Evolutionary conservation across 495 filamentous ascomycete species (phyloP), one percentile per base, ranked within the genome.

Genomic region (Xylona heveae): DNA sequence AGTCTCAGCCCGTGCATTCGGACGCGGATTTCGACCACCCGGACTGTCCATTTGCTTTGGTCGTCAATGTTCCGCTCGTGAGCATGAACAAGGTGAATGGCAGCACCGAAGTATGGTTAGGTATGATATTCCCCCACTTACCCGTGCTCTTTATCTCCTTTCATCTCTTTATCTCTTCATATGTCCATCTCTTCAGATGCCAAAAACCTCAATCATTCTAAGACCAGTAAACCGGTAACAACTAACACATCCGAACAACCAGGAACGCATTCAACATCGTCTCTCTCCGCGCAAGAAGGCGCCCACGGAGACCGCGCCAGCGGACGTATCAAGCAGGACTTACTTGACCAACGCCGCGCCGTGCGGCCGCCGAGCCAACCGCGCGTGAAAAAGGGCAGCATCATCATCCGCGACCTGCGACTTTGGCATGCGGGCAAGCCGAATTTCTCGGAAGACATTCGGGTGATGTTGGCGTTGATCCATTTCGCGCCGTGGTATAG

Each of bases 361-460:
- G 40, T 49, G 4, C 39, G 55, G 13, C 50, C 58, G 3, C 65
- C 64, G 2, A 44, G 50, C 15, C 66, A 71, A 41, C 60, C 60
- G 0, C 34, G 43, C 3, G 50, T 66, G 1, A 52, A 54, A 16
- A 68, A 66, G 33, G 64, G 67, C 0, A 57, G 57, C 27, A 40
- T 71, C 6, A 43, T 68, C 16, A 38, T 72, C 6, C 50, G 68
- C 3, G 66, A 71, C 43, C 44, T 71, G 32, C 43, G 67, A 15
- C 52, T 72, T 3, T 74, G 66, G 66, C 66, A 73, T 45, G 64
- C 61, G 5, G 68, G 68, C 0, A 64, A 66, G 53, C 66, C 64
- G 6, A 74, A 72, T 36, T 37, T 49, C 13, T 59, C 54, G 4
- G 42, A 53, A 12, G 45, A 50, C 7, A 49, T 54, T 0, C 49